Evolutionary conservation across 177 flowering plant species (phyloP), one percentile per base, ranked within the genome.

Genomic region (Vitis hybrid): DNA sequence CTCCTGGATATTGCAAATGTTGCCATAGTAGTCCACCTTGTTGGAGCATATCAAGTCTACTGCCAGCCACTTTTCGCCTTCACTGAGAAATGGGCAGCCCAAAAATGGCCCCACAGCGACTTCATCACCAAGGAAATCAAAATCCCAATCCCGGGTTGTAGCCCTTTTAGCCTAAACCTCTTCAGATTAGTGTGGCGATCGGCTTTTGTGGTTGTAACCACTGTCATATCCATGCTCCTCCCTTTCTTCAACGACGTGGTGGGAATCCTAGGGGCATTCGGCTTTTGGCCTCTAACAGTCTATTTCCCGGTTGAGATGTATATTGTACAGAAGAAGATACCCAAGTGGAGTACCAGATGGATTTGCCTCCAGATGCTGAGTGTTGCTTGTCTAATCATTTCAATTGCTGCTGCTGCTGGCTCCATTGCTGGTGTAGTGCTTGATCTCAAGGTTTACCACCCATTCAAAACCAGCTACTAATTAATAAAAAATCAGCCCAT

Each of bases 241-340:
- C 87, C 89, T 0, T 85, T 85, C 78, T 85, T 85, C 75, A 85
- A 82, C 58, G 87, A 83, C 19, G 75, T 83, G 0, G 84, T 83
- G 2, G 87, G 87, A 8, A 60, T 85, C 24, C 78, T 85, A 0
- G 89, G 89, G 30, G 85, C 89, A 2, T 19, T 85, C 1, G 81
- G 83, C 35, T 85, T 85, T 65, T 85, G 89, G 89, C 86, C 86
- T 2, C 57, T 85, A 12, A 83, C 87, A 0, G 87, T 83, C 1
- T 84, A 77, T 51, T 82, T 82, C 19, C 89, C 91, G 0, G 82
- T 87, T 21, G 88, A 85, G 73, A 85, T 85, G 88, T 83, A 82
- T 56, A 76, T 82, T 27, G 57, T 66, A 0, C 86, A 82, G 49
- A 82, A 79, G 81, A 77, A 71, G 72, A 78, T 85, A 61, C 72